Evolutionary conservation across 352 stramenopile genomes (phyloP).

Genomic region (Elongisporangium anandrum): DNA sequence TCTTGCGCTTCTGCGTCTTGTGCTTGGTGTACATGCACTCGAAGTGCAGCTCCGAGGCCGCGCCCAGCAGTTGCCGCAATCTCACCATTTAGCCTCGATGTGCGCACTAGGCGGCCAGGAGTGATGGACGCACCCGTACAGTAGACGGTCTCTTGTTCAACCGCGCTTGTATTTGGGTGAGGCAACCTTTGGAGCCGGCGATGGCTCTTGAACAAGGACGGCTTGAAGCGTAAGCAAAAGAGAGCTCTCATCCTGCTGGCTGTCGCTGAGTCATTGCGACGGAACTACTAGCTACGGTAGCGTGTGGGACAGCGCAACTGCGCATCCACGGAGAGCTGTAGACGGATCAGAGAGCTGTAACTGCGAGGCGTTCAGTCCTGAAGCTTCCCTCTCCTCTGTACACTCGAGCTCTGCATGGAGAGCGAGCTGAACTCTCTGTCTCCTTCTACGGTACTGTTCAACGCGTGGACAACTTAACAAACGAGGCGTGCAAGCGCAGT

Average conservation of each 20-base stretch:
- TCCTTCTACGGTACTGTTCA: background rate
- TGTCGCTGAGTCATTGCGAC: background rate
- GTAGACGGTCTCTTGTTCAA: background rate
- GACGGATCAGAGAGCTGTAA: background rate
- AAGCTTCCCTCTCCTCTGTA: background rate
- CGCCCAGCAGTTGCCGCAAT: constrained; percentile 44
- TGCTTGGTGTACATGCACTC: constrained; percentile 88
- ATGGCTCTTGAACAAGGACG: too few relatives aligned
- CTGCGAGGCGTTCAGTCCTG: background rate
- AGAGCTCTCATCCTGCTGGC: background rate
- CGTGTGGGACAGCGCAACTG: background rate
- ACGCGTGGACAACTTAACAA: background rate
- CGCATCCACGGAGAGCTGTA: background rate
- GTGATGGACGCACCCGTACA: background rate
- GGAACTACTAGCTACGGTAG: background rate
- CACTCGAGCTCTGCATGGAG: background rate
- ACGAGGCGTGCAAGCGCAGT: background rate
- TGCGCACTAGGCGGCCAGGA: background rate
- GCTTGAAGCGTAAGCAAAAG: background rate
- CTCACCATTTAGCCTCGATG: constrained; percentile 36
- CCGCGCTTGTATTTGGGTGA: constrained; percentile 1
- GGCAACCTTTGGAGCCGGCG: background rate
- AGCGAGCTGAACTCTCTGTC: background rate
- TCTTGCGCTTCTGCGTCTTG: constrained; percentile 85
- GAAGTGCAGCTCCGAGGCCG: constrained; percentile 37